Evolutionary conservation across 164 flowering plant genomes (phyloP).

Genomic region (Umbellularia californica): DNA sequence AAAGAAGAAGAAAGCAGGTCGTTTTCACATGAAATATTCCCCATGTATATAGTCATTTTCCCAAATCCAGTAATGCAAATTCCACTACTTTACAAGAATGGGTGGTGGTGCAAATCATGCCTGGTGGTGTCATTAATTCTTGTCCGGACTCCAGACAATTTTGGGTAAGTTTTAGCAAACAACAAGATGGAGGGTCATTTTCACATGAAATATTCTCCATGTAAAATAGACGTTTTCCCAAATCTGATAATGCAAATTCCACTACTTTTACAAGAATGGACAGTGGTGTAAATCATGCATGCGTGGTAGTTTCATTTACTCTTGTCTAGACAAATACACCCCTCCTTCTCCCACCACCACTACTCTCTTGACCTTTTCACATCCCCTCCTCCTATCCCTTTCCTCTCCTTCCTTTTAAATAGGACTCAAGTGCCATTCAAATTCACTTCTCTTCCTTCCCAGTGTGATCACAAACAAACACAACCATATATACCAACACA

Average conservation of each 20-base stretch:
- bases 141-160: background rate
- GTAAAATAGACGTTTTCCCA: background rate
- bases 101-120: slow-evolving; percentile 2
- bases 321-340: slow-evolving; percentile 2
- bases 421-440: background rate
- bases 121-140: background rate
- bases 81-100: background rate
- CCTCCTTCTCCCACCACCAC: too few species aligned
- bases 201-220: background rate
- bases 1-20: too few species aligned
- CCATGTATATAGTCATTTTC: background rate
- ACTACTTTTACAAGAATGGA: background rate
- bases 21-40: background rate
- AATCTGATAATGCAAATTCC: background rate
- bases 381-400: background rate
- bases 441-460: background rate
- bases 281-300: background rate
- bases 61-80: background rate
- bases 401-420: background rate
- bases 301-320: slow-evolving; percentile 1
- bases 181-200: too few species aligned
- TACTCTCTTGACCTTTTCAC: too few species aligned
- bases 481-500: background rate
- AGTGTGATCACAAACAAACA: background rate
- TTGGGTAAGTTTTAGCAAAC: too few species aligned